Conservation (phyloP, 192 early-diverging fungal species). For the Coemansia sp. region DNA sequence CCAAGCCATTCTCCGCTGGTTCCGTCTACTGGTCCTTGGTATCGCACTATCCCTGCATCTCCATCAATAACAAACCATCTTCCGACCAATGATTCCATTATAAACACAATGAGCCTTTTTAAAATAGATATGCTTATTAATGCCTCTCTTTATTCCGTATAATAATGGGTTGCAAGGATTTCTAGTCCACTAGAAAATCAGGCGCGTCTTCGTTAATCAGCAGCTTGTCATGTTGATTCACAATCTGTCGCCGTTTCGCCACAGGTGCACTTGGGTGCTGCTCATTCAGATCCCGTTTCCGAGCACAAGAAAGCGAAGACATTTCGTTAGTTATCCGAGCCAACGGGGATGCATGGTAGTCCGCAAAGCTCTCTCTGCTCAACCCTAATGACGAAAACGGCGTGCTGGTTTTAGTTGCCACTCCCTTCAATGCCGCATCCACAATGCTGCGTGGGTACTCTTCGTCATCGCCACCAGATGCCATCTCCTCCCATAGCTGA, state of each 20-base stretch:
- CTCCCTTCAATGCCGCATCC: not conserved
- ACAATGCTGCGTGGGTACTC: constrained; percentile 9
- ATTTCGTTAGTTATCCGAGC: constrained; percentile 1
- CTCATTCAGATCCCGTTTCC: not conserved
- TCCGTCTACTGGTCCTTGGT: constrained; percentile 36
- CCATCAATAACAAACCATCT: constrained; percentile 44
- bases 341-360: constrained; percentile 4
- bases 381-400: constrained; percentile 4
- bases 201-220: constrained; percentile 8
- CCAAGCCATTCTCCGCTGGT: constrained; percentile 45
- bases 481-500: constrained; percentile 19
- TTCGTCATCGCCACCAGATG: constrained; percentile 2
- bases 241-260: constrained; percentile 6
- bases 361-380: constrained; percentile 10
- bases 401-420: not conserved
- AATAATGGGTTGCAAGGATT: constrained; percentile 3
- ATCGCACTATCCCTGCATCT: constrained; percentile 43
- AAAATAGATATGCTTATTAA: not conserved
- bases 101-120: not conserved
- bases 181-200: constrained; percentile 16
- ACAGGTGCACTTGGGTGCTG: not conserved
- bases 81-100: constrained; percentile 9
- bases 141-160: too few species aligned
- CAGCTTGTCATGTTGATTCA: not conserved
- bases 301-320: constrained; percentile 2